These are phyloP conservation scores for Venturia effusa DNA, from an alignment of 2,329 filamentous ascomycete genomes.

Conservation along the genomic window DNA sequence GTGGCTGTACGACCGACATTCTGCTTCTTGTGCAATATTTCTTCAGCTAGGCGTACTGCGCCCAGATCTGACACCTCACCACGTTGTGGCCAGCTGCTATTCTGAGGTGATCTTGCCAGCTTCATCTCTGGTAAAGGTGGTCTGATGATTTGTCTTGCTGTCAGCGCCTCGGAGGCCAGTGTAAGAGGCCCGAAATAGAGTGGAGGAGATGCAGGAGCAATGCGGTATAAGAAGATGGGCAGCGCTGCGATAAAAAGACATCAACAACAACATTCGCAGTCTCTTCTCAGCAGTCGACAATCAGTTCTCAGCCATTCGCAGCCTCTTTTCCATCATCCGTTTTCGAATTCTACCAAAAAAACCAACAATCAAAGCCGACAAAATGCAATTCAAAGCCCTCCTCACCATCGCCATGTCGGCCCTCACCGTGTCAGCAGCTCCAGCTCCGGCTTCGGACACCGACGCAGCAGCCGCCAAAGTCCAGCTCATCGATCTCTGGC, in stretches of 20 bases:
- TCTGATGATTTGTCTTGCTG: background rate
- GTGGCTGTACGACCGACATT: background rate
- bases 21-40: background rate
- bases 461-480: background rate
- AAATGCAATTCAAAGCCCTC: conserved; percentile 6
- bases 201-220: background rate
- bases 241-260: background rate
- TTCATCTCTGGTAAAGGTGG: background rate
- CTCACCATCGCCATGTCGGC: conserved; percentile 4
- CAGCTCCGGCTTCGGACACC: background rate
- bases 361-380: conserved; percentile 1
- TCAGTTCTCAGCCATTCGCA: background rate
- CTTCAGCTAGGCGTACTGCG: background rate
- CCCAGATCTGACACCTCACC: background rate
- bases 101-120: background rate
- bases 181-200: background rate
- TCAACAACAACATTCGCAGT: background rate
- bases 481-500: conserved; percentile 11
- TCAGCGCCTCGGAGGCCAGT: background rate
- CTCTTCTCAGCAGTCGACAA: background rate
- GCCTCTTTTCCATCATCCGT: background rate
- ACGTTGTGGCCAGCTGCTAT: background rate
- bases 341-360: background rate
- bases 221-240: background rate
- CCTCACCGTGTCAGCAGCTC: conserved; percentile 1